A percentile compares a stretch with the other conserved stretches of the same genome.
Evolutionary conservation across 805 yeast genomes (phyloP).

Genomic region (Candida xyloterini): DNA sequence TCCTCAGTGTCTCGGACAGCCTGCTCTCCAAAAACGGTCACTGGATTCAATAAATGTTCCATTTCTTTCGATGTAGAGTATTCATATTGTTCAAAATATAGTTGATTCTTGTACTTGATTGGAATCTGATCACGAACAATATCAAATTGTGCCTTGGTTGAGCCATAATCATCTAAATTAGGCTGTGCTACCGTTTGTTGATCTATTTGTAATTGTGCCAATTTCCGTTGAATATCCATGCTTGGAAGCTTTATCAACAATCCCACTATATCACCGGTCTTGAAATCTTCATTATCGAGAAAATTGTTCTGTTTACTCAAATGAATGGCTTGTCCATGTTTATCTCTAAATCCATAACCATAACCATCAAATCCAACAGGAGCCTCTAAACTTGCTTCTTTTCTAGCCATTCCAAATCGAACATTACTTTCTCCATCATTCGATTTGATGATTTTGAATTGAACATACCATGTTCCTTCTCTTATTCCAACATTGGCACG

Average conservation of each 20-base stretch:
- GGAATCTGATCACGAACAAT: conserved; percentile 82
- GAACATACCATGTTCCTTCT: conserved; percentile 81
- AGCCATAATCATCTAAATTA: background rate
- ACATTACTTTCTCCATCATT: conserved; percentile 44
- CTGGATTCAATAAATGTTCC: conserved; percentile 73
- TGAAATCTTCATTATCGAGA: conserved; percentile 48
- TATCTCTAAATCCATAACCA: conserved; percentile 87
- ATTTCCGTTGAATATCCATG: conserved; percentile 40
- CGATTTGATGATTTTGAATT: conserved; percentile 50
- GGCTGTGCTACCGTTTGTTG: conserved; percentile 27
- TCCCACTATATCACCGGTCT: conserved; percentile 81
- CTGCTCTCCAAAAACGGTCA: conserved; percentile 65
- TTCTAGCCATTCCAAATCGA: conserved; percentile 76
- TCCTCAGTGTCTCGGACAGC: conserved; percentile 52
- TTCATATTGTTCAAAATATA: conserved; percentile 84
- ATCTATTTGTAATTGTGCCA: conserved; percentile 38
- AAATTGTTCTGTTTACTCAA: conserved; percentile 62
- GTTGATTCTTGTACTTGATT: conserved; percentile 69
- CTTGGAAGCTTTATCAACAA: conserved; percentile 68
- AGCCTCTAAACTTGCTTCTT: conserved; percentile 87
- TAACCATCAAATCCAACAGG: conserved; percentile 96
- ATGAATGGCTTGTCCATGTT: conserved; percentile 71
- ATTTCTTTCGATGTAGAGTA: conserved; percentile 64
- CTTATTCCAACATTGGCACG: conserved; percentile 71
- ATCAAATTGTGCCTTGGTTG: conserved; percentile 32